Percentiles rank a stretch among this genome's conserved stretches.
phyloP scores from a whole-genome alignment of 2,329 filamentous ascomycete species.

The Blumeria graminis region DNA sequence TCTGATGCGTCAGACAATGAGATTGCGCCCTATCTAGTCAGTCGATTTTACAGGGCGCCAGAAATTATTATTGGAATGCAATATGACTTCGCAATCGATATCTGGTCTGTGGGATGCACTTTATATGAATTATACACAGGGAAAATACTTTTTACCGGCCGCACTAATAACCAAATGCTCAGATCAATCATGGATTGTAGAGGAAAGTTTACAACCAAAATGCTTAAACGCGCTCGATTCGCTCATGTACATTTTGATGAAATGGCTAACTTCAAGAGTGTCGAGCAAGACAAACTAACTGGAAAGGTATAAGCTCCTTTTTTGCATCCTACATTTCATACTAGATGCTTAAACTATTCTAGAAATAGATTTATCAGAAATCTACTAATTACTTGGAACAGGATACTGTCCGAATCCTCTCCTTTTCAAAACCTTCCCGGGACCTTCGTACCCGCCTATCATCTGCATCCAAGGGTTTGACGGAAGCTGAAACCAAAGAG shows the following conservation, averaged over 20 bases:
- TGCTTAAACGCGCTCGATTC: constrained; percentile 62
- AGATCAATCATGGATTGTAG: constrained; percentile 89
- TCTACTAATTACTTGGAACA: constrained; percentile 15
- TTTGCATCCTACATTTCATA: neutral
- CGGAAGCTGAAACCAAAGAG: constrained; percentile 50
- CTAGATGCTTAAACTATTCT: no score
- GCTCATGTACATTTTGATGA: constrained; percentile 64
- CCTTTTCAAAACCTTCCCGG: constrained; percentile 49
- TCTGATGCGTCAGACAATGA: constrained; percentile 78
- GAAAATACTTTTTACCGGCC: constrained; percentile 85
- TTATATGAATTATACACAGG: constrained; percentile 93
- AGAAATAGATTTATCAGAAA: neutral
- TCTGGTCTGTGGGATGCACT: constrained; percentile 96
- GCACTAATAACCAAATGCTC: constrained; percentile 97
- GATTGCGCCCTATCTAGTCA: constrained; percentile 84
- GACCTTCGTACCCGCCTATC: constrained; percentile 64
- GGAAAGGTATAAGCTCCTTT: constrained; percentile 35
- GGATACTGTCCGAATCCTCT: constrained; percentile 42
- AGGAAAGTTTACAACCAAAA: constrained; percentile 72
- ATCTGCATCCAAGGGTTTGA: constrained; percentile 49
- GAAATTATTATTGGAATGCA: constrained; percentile 95
- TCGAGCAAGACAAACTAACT: constrained; percentile 70
- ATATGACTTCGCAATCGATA: constrained; percentile 82
- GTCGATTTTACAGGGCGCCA: constrained; percentile 88
- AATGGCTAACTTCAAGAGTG: constrained; percentile 57